Base-by-base conservation (phyloP, 202 grass and related monocot species). In the Musa balbisiana region DNA sequence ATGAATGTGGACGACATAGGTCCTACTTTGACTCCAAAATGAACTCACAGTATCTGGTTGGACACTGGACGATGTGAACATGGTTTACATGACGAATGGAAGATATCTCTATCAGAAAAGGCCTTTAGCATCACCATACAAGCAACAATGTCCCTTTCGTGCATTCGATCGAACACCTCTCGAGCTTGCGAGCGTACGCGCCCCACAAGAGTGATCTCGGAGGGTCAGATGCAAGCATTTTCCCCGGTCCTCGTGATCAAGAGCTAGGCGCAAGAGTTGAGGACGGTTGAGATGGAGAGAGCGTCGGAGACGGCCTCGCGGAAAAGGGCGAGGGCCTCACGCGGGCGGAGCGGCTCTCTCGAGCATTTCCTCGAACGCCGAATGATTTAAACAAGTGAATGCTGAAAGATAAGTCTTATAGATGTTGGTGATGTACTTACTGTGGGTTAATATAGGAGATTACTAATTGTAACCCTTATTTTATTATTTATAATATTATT, bases 261-360 rank as follows among this genome's bases (percentile, higher is more conserved):
- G 20, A 87, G 50, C 1, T 72, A 71, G 55, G 43, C 77, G 64
- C 81, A 87, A 65, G 72, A 68, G 19, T 73, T 67, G 53, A 87
- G 77, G 51, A 77, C 19, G 16, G 65, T 59, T 17, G 85, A 54
- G 25, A 87, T 51, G 16, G 77, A 52, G 68, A 76, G 69, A 16
- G 53, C 29, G 51, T 71, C 23, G 20, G 62, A 60, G 22, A 85
- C 62, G 53, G 78, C 67, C n/a, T 75, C 65, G n/a, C 77, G 77
- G 70, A 87, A 87, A 15, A 83, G 55, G 19, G 64, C 13, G 5
- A 87, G 51, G 55, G 85, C 77, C 56, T 80, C 73, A 19, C 19
- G 16, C 3, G 77, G 77, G n/a, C 21, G 62, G 22, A 16, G 6
- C 1, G 11, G 49, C 12, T 19, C 21, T 1, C 9, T 64, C 21